Percentiles rank a stretch among this genome's conserved stretches.
Evolutionary conservation across 2,329 filamentous ascomycete genomes (phyloP).

Genomic region (Xylariaceae sp.): DNA sequence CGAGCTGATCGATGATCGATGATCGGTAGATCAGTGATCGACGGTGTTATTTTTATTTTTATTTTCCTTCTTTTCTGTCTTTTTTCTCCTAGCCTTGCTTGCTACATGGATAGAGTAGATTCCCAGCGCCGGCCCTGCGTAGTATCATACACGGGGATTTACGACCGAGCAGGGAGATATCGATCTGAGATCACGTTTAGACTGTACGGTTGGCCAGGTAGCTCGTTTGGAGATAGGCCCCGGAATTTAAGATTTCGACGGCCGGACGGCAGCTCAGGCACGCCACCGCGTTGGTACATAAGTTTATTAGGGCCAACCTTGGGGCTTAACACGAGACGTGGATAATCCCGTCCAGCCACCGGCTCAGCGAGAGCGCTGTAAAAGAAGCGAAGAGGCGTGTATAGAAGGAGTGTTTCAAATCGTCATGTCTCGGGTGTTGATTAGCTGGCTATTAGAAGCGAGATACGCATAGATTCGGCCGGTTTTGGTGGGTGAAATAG

Average conservation of each 20-base stretch:
- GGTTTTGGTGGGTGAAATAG: too few relatives aligned
- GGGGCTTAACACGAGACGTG: background rate
- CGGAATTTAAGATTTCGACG: background rate
- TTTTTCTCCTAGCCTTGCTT: too few relatives aligned
- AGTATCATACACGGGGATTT: too few relatives aligned
- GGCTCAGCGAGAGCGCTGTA: background rate
- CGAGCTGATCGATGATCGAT: conserved; percentile 22
- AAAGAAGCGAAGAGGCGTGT: background rate
- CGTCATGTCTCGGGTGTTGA: too few relatives aligned
- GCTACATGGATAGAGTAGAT: too few relatives aligned
- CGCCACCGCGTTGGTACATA: background rate
- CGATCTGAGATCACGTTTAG: background rate
- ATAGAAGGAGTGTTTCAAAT: too few relatives aligned
- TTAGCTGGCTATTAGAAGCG: too few relatives aligned
- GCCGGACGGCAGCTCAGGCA: too few relatives aligned
- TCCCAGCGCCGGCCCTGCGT: too few relatives aligned
- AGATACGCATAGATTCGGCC: too few relatives aligned
- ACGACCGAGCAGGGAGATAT: background rate
- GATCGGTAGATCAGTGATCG: conserved; percentile 5
- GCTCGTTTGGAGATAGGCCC: background rate
- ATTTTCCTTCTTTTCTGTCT: too few relatives aligned
- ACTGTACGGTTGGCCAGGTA: background rate
- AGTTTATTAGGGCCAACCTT: background rate
- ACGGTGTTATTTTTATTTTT: too few relatives aligned
- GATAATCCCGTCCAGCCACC: background rate